Evolutionary conservation across 305 asterid species (phyloP), one percentile per base, ranked within the genome.

Genomic region (Solanum aculeatissimum): DNA sequence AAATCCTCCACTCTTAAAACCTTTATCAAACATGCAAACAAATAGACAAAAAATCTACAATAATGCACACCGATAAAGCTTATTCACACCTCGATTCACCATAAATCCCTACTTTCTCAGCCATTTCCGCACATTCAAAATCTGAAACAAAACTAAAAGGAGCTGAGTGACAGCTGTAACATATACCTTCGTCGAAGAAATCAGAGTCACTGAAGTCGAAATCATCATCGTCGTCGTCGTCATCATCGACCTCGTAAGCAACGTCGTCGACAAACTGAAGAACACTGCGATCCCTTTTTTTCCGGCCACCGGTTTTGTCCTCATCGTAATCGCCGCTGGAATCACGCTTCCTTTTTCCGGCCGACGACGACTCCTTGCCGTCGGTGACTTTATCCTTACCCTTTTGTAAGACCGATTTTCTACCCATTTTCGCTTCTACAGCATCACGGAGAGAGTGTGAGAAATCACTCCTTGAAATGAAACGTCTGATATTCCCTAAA

Each of bases 341-440:
- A 27, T 90, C 90, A 49, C 93, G 88, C 88, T 92, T 94, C 72
- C 98, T 92, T 87, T 94, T 94, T 7, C 89, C 95, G 43, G 87
- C 74, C 45, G 63, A 75, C 54, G 75, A 60, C 40, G 70, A 42
- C 42, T 77, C 86, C 16, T 85, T 53, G 68, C 89, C 86, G 83
- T 86, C 94, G 18, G 82, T 53, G 68, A 91, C 95, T 88, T 96
- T 96, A 88, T 94, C 99, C 89, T 96, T 94, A 4, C 98, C 99
- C 86, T 95, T 96, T 49, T 71, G 89, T 5, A 95, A 89, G 21
- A 90, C 93, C 97, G 94, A 93, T 89, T 85, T 79, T 18, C 77
- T 10, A 53, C 60, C 66, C 62, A 32, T 88, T 27, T 18, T 57
- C 21, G 62, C 18, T 74, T 77, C 38, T 69, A 60, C 68, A 32